Evolutionary conservation across 106 monocot species (phyloP).

Genomic region (Allium fistulosum): DNA sequence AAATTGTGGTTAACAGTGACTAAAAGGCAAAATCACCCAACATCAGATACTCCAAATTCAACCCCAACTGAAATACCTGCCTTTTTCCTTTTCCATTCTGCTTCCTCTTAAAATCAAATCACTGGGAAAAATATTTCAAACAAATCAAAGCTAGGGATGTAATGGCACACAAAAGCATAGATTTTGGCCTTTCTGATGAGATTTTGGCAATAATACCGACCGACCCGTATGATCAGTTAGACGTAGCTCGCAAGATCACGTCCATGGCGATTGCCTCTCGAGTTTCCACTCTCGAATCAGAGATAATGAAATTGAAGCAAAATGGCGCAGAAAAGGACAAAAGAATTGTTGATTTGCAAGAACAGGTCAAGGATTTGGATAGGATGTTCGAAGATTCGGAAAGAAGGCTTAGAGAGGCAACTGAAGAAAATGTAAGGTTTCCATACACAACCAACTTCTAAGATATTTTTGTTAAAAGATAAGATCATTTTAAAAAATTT

Average conservation of each 20-base stretch:
- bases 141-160: conserved; percentile 4
- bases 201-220: conserved; percentile 73
- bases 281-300: conserved; percentile 62
- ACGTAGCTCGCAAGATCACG: conserved; percentile 83
- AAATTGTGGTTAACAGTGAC: background rate
- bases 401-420: conserved; percentile 25
- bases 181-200: conserved; percentile 67
- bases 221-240: conserved; percentile 82
- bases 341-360: conserved; percentile 55
- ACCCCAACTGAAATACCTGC: conserved; percentile 5
- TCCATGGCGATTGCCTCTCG: conserved; percentile 81
- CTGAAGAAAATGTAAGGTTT: conserved; percentile 71
- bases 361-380: conserved; percentile 44
- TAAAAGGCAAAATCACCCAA: background rate
- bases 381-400: conserved; percentile 39
- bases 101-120: background rate
- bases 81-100: background rate
- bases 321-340: conserved; percentile 47
- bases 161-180: conserved; percentile 27
- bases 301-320: conserved; percentile 38
- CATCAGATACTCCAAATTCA: background rate
- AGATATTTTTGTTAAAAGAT: too few relatives aligned
- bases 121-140: background rate
- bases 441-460: too few relatives aligned
- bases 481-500: too few relatives aligned